phyloP scores from a whole-genome alignment of 2,329 filamentous ascomycete species.

The Neofusicoccum kwambonambiense region DNA sequence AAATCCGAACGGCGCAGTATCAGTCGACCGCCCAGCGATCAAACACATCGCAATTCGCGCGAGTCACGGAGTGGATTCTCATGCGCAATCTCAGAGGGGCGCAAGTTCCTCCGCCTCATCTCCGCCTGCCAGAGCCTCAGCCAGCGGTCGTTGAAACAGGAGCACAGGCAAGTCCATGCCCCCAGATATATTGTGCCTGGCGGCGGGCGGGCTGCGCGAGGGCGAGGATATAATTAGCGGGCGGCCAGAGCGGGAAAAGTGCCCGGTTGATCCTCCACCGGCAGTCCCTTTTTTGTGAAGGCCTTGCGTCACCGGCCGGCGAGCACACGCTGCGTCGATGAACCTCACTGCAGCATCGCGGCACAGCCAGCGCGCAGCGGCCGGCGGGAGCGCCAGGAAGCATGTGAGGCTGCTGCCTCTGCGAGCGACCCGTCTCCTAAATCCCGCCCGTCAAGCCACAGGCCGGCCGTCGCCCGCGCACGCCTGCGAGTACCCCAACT shows the following conservation, averaged over 20 bases:
- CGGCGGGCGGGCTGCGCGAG: neutral
- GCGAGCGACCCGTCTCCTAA: conserved; percentile 1
- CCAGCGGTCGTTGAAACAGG: neutral
- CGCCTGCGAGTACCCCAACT: conserved; percentile 6
- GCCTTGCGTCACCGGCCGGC: conserved; percentile 9
- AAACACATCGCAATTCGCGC: conserved; percentile 14
- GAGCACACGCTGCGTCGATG: conserved; percentile 2
- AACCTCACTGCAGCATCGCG: conserved; percentile 6
- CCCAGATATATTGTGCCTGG: conserved; percentile 13
- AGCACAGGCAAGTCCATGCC: conserved; percentile 5
- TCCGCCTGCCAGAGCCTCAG: conserved; percentile 4
- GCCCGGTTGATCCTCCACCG: conserved; percentile 6
- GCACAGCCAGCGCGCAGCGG: neutral
- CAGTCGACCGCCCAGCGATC: conserved; percentile 10
- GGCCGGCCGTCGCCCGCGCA: neutral
- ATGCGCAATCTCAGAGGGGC: conserved; percentile 12
- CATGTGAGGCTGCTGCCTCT: conserved; percentile 1
- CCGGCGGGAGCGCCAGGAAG: neutral
- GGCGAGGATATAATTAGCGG: conserved; percentile 8
- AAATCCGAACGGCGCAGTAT: conserved; percentile 1
- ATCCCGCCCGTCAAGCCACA: conserved; percentile 13
- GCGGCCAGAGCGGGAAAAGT: conserved; percentile 1
- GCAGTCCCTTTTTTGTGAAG: neutral
- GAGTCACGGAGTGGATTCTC: conserved; percentile 2
- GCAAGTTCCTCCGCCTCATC: conserved; percentile 10